A percentile compares a stretch with the other conserved stretches of the same genome.
phyloP scores from a whole-genome alignment of 108 stramenopile genomes.

The Nitzschia putrida region DNA sequence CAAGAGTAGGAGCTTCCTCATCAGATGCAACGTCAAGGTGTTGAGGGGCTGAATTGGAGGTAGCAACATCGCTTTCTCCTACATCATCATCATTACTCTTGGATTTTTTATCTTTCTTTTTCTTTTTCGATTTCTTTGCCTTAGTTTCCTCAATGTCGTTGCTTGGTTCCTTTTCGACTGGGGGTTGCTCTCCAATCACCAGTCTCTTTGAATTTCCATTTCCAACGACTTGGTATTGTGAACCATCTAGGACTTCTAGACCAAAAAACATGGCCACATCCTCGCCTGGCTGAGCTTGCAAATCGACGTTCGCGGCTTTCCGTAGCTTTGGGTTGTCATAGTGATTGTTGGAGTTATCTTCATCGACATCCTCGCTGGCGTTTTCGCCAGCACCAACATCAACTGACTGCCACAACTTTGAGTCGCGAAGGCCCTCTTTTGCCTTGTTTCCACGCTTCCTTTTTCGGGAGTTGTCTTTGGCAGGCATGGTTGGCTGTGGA shows the following conservation, averaged over 20 bases:
- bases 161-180: neutral
- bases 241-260: slow-evolving; percentile 66
- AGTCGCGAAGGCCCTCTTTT: too few relatives aligned
- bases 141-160: slow-evolving; percentile 5
- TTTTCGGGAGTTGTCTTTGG: too few relatives aligned
- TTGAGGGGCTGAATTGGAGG: neutral
- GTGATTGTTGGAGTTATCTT: slow-evolving; percentile 34
- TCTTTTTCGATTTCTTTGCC: slow-evolving; percentile 30
- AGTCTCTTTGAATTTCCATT: slow-evolving; percentile 41
- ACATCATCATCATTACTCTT: neutral
- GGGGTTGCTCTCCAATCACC: slow-evolving; percentile 8
- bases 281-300: slow-evolving; percentile 47
- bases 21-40: neutral
- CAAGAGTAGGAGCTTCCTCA: slow-evolving; percentile 7
- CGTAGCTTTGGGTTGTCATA: slow-evolving; percentile 40
- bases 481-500: too few relatives aligned
- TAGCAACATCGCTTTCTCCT: neutral
- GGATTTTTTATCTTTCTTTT: slow-evolving; percentile 30
- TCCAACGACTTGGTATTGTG: slow-evolving; percentile 48
- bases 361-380: neutral
- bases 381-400: neutral
- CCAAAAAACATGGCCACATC: slow-evolving; percentile 63
- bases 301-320: slow-evolving; percentile 21
- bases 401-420: too few relatives aligned
- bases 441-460: too few relatives aligned